phyloP scores from a whole-genome alignment of 306 rosid species.

The Quillaja saponaria region DNA sequence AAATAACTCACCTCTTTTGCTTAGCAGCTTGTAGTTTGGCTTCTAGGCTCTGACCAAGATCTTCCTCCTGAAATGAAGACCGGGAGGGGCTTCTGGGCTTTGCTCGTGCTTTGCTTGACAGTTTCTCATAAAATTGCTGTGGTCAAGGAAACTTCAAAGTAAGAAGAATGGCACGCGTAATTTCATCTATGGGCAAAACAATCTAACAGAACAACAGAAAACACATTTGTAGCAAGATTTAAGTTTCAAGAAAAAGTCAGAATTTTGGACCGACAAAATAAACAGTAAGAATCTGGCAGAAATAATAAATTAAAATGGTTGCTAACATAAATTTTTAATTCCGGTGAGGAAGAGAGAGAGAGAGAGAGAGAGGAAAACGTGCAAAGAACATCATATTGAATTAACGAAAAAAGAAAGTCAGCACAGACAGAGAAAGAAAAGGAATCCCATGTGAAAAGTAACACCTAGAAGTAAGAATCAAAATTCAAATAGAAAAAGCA shows the following conservation, averaged over 20 bases:
- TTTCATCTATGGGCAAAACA: not conserved
- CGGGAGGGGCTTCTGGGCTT: constrained; percentile 77
- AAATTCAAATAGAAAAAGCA: constrained; percentile 30
- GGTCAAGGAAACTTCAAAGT: constrained; percentile 18
- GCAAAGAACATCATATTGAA: constrained; percentile 2
- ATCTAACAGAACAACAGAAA: not conserved
- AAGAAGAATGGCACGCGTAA: not conserved
- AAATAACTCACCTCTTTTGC: constrained; percentile 65
- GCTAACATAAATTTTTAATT: constrained; percentile 16
- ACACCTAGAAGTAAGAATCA: constrained; percentile 25
- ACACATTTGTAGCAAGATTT: not conserved
- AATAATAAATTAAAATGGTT: constrained; percentile 7
- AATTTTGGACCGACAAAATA: constrained; percentile 5
- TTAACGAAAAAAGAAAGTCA: not conserved
- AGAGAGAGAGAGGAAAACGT: constrained; percentile 1
- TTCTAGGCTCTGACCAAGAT: constrained; percentile 80
- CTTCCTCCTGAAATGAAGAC: constrained; percentile 70
- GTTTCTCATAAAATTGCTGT: constrained; percentile 75
- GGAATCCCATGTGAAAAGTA: constrained; percentile 28
- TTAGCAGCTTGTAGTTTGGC: constrained; percentile 96
- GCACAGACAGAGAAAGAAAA: constrained; percentile 1
- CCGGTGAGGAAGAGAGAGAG: not conserved
- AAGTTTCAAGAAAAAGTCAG: not conserved
- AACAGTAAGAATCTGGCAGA: not conserved
- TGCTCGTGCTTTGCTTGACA: constrained; percentile 84